Evolutionary conservation across 140 eudicot genomes (phyloP).

Genomic region (Bidens hawaiensis): DNA sequence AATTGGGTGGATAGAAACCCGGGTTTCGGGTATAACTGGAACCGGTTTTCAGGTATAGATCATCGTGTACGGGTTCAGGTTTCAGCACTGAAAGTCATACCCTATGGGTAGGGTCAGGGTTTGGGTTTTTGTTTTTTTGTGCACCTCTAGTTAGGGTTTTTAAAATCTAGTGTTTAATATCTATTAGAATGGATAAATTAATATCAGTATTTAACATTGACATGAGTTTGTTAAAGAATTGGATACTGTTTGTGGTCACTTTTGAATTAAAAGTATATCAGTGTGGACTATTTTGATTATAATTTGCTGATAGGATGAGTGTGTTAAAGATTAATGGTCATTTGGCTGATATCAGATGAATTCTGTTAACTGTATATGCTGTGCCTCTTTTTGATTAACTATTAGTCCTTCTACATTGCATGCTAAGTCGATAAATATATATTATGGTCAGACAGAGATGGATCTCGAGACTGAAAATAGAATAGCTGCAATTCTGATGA

Average conservation of each 20-base stretch:
- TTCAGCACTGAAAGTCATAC: too few species aligned
- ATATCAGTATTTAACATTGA: too few species aligned
- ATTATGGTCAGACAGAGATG: constrained; percentile 26
- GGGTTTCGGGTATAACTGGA: too few species aligned
- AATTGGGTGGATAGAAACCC: too few species aligned
- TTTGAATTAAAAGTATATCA: neutral
- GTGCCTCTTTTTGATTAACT: neutral
- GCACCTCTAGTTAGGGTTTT: too few species aligned
- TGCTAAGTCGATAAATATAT: neutral
- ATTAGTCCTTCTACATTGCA: neutral
- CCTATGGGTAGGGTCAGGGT: too few species aligned
- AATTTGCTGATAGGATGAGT: neutral
- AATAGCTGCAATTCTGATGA: constrained; percentile 77
- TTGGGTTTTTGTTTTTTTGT: too few species aligned
- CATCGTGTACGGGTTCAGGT: too few species aligned
- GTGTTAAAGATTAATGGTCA: too few species aligned
- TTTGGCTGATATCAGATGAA: neutral
- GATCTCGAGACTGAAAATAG: constrained; percentile 79
- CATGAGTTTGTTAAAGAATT: neutral
- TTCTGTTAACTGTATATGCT: neutral
- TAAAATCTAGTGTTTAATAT: too few species aligned
- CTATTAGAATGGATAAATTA: too few species aligned
- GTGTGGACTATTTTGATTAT: neutral
- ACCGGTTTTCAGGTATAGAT: too few species aligned
- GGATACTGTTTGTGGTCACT: neutral